phyloP scores from a whole-genome alignment of 768 basidiomycete species.

The Boletus subparvulus region DNA sequence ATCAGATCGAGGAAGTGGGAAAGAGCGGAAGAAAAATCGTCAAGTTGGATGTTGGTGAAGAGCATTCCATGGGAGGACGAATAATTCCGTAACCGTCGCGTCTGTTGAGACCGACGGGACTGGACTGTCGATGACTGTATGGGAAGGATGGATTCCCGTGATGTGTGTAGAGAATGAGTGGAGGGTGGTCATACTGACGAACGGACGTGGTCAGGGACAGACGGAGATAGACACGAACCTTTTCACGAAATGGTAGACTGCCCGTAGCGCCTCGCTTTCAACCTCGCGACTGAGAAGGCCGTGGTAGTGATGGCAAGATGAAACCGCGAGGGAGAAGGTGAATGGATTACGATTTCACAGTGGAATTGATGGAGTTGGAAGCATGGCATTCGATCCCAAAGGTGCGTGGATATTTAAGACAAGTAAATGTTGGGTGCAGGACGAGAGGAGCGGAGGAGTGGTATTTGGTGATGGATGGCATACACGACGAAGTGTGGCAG shows the following conservation, averaged over 20 bases:
- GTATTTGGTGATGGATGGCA: no score
- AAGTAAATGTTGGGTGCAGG: no score
- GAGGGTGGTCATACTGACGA: constrained; percentile 78
- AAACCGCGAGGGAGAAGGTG: no score
- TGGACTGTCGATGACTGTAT: constrained; percentile 76
- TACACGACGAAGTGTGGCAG: no score
- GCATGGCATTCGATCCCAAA: no score
- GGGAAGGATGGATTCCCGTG: constrained; percentile 85
- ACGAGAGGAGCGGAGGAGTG: no score
- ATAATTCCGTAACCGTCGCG: constrained; percentile 70
- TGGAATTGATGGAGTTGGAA: no score
- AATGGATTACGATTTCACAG: no score
- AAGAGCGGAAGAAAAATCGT: constrained; percentile 81
- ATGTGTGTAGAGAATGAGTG: constrained; percentile 85
- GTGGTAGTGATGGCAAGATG: constrained; percentile 72
- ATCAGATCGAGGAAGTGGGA: constrained; percentile 81
- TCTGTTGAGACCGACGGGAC: constrained; percentile 72
- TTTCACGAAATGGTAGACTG: constrained; percentile 92
- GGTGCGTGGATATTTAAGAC: no score
- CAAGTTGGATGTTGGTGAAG: constrained; percentile 92
- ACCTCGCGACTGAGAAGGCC: constrained; percentile 85
- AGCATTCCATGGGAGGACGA: constrained; percentile 94
- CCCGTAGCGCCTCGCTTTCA: constrained; percentile 77
- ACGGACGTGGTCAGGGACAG: constrained; percentile 2
- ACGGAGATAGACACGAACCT: constrained; percentile 53